Evolutionary conservation across 441 rosid species (phyloP).

Genomic region (Mallotus japonicus): DNA sequence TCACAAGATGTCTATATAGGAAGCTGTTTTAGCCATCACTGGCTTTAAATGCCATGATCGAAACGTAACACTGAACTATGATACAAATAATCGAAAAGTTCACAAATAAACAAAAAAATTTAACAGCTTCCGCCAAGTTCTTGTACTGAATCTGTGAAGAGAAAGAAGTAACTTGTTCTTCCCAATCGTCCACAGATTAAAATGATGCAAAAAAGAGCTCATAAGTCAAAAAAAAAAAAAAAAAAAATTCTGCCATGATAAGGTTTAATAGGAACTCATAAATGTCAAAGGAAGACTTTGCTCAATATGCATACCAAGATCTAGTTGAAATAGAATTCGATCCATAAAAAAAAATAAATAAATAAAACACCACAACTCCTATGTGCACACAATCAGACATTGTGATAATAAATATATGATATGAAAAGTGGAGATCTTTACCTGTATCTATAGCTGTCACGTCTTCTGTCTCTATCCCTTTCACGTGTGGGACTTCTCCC

Average conservation of each 20-base stretch:
- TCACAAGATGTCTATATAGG: slow-evolving; percentile 54
- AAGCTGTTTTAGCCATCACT: slow-evolving; percentile 54
- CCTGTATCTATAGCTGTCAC: slow-evolving; percentile 68
- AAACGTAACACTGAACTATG: slow-evolving; percentile 21
- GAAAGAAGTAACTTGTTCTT: too few species aligned
- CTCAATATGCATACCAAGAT: too few species aligned
- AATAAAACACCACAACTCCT: too few species aligned
- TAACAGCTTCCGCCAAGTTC: slow-evolving; percentile 45
- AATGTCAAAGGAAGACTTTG: too few species aligned
- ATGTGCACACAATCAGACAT: too few species aligned
- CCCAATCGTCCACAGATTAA: too few species aligned
- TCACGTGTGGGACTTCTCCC: slow-evolving; percentile 76
- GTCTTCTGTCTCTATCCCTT: slow-evolving; percentile 75
- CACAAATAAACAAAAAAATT: background rate
- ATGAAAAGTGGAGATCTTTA: slow-evolving; percentile 12
- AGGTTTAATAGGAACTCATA: too few species aligned
- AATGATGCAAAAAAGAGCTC: too few species aligned
- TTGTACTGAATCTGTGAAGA: background rate
- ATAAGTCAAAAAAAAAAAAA: too few species aligned
- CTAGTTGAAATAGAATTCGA: too few species aligned
- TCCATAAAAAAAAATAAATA: too few species aligned
- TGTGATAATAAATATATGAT: background rate
- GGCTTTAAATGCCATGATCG: slow-evolving; percentile 62
- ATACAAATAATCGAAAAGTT: background rate
- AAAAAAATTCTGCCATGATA: too few species aligned